Conservation (phyloP, 2,329 filamentous ascomycete genomes). For the Colletotrichum siamense region DNA sequence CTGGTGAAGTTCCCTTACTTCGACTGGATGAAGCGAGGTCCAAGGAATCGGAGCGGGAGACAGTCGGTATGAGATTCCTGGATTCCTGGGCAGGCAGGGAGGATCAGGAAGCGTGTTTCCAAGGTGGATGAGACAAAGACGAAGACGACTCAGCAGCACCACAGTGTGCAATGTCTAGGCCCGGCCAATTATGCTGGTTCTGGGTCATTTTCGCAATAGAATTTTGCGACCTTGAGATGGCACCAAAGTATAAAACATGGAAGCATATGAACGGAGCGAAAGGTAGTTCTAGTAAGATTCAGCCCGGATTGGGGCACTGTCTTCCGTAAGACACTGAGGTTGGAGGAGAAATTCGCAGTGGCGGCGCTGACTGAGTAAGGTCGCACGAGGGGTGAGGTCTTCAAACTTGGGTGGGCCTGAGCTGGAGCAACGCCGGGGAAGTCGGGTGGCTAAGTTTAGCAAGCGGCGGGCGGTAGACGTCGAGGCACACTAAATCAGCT, state of each 20-base stretch:
- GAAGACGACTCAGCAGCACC: background rate
- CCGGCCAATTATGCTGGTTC: background rate
- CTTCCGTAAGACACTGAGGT: background rate
- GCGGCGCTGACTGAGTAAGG: background rate
- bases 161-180: background rate
- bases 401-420: background rate
- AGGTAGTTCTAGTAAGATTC: background rate
- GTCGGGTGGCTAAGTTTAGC: conserved; percentile 16
- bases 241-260: background rate
- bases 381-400: background rate
- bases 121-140: background rate
- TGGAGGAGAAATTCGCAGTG: background rate
- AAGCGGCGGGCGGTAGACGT: background rate
- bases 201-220: background rate
- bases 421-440: background rate
- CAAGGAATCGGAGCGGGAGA: background rate
- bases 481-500: background rate
- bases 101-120: background rate
- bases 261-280: background rate
- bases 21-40: background rate
- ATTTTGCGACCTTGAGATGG: background rate
- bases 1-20: background rate
- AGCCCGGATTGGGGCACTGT: background rate
- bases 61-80: background rate
- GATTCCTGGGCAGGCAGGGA: background rate